Conservation (phyloP, 257 asterid species). For the Ilex aquifolium region DNA sequence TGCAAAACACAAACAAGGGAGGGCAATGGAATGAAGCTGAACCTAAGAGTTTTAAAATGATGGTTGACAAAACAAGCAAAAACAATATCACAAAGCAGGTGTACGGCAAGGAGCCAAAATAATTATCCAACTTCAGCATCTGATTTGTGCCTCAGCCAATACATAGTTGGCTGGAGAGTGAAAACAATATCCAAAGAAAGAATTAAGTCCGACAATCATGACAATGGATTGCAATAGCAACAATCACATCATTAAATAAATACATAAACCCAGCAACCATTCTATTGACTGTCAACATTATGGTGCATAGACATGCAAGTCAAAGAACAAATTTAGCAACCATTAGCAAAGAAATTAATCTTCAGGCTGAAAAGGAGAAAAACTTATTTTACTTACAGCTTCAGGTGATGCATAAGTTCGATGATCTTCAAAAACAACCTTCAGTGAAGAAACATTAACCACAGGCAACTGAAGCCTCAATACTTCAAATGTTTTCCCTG, state of each 20-base stretch:
- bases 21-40: too few species aligned
- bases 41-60: too few species aligned
- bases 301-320: background rate
- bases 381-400: constrained; percentile 50
- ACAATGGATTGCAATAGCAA: too few species aligned
- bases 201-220: too few species aligned
- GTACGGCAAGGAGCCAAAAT: too few species aligned
- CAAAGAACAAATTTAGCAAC: background rate
- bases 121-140: too few species aligned
- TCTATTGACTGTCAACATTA: background rate
- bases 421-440: constrained; percentile 81
- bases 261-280: constrained; percentile 1
- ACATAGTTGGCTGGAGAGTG: too few species aligned
- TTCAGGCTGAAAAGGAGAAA: constrained; percentile 2
- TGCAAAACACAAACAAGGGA: too few species aligned
- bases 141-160: too few species aligned
- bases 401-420: constrained; percentile 86
- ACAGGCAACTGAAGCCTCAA: constrained; percentile 84
- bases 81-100: too few species aligned
- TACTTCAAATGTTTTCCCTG: constrained; percentile 78
- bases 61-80: too few species aligned
- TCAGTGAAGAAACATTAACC: constrained; percentile 54
- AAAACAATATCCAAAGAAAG: too few species aligned
- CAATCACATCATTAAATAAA: background rate
- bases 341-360: background rate